Evolutionary conservation across 129 eudicot genomes (phyloP).

Genomic region (Glebionis coronaria): DNA sequence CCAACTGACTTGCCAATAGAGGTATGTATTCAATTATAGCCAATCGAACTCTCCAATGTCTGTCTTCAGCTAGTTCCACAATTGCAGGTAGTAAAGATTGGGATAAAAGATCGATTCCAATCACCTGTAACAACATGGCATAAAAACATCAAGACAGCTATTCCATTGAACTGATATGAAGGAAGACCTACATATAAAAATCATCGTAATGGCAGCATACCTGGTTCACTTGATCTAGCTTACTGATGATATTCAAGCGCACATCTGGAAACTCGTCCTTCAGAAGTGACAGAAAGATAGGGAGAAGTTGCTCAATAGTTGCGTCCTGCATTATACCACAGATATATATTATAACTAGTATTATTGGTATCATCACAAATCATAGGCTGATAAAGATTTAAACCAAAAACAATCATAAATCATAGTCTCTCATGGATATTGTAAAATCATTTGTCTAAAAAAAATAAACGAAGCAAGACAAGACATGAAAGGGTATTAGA

Average conservation of each 20-base stretch:
- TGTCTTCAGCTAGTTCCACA: conserved; percentile 98
- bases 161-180: background rate
- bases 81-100: conserved; percentile 95
- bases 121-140: conserved; percentile 49
- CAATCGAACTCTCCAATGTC: conserved; percentile 98
- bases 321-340: conserved; percentile 69
- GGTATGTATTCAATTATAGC: conserved; percentile 99
- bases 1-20: conserved; percentile 92
- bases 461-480: too few species aligned
- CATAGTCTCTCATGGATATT: too few species aligned
- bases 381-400: background rate
- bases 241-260: conserved; percentile 95
- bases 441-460: too few species aligned
- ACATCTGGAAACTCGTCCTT: conserved; percentile 99
- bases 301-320: conserved; percentile 96
- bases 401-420: background rate
- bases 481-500: background rate
- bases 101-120: conserved; percentile 91
- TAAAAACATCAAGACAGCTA: background rate
- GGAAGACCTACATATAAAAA: background rate
- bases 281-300: conserved; percentile 86
- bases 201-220: conserved; percentile 29
- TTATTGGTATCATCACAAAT: background rate
- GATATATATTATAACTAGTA: background rate
- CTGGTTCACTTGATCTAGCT: conserved; percentile 99